These are phyloP conservation scores for Amauroascus verrucosus DNA, from an alignment of 2,329 filamentous ascomycete genomes.

Conservation along the genomic window DNA sequence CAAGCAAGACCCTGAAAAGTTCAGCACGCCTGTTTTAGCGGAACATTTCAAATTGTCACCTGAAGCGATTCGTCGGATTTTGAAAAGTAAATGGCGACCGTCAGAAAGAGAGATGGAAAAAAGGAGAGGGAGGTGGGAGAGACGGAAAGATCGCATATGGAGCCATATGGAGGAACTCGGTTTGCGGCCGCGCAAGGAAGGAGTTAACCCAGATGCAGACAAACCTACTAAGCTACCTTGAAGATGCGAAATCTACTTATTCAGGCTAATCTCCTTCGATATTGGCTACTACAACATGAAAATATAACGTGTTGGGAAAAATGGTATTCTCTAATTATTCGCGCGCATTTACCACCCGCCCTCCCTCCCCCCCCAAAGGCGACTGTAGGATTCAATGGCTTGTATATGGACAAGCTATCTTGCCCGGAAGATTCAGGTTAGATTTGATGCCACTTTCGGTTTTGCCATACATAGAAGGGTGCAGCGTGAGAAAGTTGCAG, in stretches of 20 bases:
- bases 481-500: too few species aligned
- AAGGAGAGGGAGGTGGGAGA: constrained; percentile 37
- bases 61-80: constrained; percentile 76
- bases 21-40: constrained; percentile 63
- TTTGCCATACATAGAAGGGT: too few species aligned
- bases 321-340: too few species aligned
- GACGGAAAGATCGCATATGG: constrained; percentile 38
- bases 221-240: neutral
- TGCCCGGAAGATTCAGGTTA: too few species aligned
- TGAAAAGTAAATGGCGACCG: constrained; percentile 48
- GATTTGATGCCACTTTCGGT: too few species aligned
- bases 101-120: constrained; percentile 31
- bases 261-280: neutral
- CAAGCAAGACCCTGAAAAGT: constrained; percentile 62
- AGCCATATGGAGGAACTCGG: constrained; percentile 41
- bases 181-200: constrained; percentile 46
- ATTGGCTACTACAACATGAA: neutral
- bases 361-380: too few species aligned
- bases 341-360: too few species aligned
- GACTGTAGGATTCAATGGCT: too few species aligned
- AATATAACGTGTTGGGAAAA: neutral
- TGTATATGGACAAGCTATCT: too few species aligned
- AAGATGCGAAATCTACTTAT: neutral
- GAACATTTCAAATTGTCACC: constrained; percentile 74
- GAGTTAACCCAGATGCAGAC: constrained; percentile 21